phyloP scores from a whole-genome alignment of 176 grass and related monocot species.

The Aegilops sharonensis region DNA sequence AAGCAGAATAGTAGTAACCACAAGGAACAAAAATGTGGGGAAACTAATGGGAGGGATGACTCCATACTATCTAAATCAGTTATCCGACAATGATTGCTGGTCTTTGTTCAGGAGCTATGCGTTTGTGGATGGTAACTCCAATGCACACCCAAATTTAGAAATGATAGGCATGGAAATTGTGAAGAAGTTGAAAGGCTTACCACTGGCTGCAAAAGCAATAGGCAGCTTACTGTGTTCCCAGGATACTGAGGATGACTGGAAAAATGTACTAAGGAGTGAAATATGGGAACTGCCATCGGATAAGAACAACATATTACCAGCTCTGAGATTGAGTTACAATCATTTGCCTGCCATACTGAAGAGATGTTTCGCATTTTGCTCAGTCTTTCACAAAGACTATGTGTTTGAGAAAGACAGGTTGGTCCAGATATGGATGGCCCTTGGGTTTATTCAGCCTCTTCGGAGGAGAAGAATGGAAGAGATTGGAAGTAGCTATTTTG shows the following conservation, averaged over 20 bases:
- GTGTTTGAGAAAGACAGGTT: constrained; percentile 50
- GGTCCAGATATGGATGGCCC: constrained; percentile 75
- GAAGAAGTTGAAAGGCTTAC: constrained; percentile 75
- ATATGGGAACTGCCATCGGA: too few species aligned
- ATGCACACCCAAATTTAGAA: constrained; percentile 51
- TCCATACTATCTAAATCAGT: constrained; percentile 49
- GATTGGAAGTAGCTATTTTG: constrained; percentile 61
- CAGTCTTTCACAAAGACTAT: constrained; percentile 78
- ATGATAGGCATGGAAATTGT: constrained; percentile 73
- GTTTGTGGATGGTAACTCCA: constrained; percentile 56
- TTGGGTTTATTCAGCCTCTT: constrained; percentile 58
- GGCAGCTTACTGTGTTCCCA: constrained; percentile 62
- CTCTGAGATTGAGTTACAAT: too few species aligned
- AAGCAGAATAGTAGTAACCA: constrained; percentile 76
- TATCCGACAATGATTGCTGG: constrained; percentile 72
- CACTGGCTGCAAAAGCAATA: constrained; percentile 69
- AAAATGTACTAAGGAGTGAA: constrained; percentile 1
- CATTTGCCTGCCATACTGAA: constrained; percentile 49
- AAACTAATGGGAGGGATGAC: constrained; percentile 43
- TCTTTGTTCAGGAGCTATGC: constrained; percentile 71
- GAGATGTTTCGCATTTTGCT: constrained; percentile 81
- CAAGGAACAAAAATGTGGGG: constrained; percentile 56
- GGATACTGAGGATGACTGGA: constrained; percentile 61
- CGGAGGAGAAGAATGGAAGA: constrained; percentile 55
- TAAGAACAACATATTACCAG: too few species aligned